A percentile compares a stretch with the other conserved stretches of the same genome.
phyloP scores from a whole-genome alignment of 495 filamentous ascomycete species.

The Penicillium nucicola region DNA sequence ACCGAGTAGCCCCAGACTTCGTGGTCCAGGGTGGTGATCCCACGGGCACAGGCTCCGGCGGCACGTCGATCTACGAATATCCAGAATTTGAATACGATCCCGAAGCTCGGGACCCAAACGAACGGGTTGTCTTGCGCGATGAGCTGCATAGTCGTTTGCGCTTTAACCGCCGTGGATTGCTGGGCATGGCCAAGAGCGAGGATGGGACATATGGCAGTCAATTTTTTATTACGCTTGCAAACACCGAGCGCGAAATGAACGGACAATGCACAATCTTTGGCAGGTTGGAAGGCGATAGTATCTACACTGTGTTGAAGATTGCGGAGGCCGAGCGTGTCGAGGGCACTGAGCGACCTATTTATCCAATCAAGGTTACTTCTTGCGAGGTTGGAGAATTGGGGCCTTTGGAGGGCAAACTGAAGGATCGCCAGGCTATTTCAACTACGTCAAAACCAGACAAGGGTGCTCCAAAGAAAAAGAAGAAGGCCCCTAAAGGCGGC shows the following conservation, averaged over 20 bases:
- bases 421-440: slow-evolving; percentile 53
- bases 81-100: slow-evolving; percentile 72
- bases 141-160: slow-evolving; percentile 90
- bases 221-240: slow-evolving; percentile 90
- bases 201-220: slow-evolving; percentile 82
- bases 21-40: slow-evolving; percentile 95
- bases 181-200: slow-evolving; percentile 84
- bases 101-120: slow-evolving; percentile 52
- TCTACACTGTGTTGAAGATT: slow-evolving; percentile 93
- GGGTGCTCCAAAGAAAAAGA: slow-evolving; percentile 61
- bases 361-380: slow-evolving; percentile 75
- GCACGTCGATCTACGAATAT: slow-evolving; percentile 85
- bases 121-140: slow-evolving; percentile 71
- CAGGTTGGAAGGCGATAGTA: slow-evolving; percentile 85
- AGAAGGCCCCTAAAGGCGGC: slow-evolving; percentile 70
- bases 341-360: slow-evolving; percentile 80
- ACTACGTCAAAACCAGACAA: slow-evolving; percentile 35
- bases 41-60: slow-evolving; percentile 85
- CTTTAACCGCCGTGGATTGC: slow-evolving; percentile 84
- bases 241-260: slow-evolving; percentile 76
- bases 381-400: slow-evolving; percentile 75
- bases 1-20: slow-evolving; percentile 88
- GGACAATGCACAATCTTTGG: slow-evolving; percentile 95
- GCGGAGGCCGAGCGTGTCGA: slow-evolving; percentile 80
- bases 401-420: slow-evolving; percentile 87